A percentile compares a stretch with the other conserved stretches of the same genome.
Evolutionary conservation across 371 early-diverging fungal species (phyloP).

Genomic region (Mucor mucedo): DNA sequence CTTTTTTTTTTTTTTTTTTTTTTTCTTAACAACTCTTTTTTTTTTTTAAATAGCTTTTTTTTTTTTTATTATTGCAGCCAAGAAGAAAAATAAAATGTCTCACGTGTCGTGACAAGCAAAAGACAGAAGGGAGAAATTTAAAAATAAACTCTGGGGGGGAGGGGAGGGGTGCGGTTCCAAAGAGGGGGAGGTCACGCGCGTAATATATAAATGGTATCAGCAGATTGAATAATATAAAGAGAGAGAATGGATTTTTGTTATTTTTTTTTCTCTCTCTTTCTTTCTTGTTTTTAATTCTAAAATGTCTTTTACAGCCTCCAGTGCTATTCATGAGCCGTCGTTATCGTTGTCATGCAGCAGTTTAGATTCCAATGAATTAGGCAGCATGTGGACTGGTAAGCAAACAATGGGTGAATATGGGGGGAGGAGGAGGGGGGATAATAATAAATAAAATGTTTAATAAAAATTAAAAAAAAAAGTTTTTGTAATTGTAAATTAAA

Average conservation of each 20-base stretch:
- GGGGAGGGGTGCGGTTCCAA: no score
- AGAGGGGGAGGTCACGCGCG: conserved; percentile 3
- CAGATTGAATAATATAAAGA: conserved; percentile 9
- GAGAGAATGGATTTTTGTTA: background rate
- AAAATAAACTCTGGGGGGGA: conserved; percentile 3
- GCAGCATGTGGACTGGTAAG: conserved; percentile 30
- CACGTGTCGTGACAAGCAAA: background rate
- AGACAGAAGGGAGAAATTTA: background rate
- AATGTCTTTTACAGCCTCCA: conserved; percentile 5
- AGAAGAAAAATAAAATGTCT: background rate
- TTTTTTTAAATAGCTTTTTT: conserved; percentile 5
- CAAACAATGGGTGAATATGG: background rate
- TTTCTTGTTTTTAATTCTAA: conserved; percentile 5
- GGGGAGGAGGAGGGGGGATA: no score
- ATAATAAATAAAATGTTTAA: background rate
- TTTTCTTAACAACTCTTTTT: background rate
- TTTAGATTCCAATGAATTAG: conserved; percentile 12
- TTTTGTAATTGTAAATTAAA: background rate
- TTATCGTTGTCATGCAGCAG: conserved; percentile 6
- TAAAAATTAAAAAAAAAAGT: background rate
- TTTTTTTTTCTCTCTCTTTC: conserved; percentile 13
- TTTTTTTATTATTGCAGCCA: background rate
- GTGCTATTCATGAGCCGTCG: background rate
- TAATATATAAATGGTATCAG: conserved; percentile 7
- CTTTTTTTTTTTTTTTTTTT: conserved; percentile 9